A percentile compares a stretch with the other conserved stretches of the same genome.
Evolutionary conservation across 129 eudicot genomes (phyloP).

Genomic region (Flaveria trinervia): DNA sequence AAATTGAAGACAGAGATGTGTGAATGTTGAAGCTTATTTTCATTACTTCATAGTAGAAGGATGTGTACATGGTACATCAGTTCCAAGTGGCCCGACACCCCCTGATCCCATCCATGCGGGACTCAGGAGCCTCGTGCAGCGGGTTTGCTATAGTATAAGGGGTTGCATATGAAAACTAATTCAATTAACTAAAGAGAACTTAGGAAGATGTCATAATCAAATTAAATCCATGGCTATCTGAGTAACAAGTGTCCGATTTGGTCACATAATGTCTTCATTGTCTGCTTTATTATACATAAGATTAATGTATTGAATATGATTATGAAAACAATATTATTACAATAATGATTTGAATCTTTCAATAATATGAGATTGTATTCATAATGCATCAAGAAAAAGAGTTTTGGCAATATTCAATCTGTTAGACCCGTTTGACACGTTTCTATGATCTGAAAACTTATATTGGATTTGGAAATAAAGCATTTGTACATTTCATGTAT

Average conservation of each 20-base stretch:
- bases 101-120: too few relatives aligned
- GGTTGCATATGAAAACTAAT: not conserved
- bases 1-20: not conserved
- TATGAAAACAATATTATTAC: not conserved
- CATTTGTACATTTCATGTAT: not conserved
- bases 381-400: not conserved
- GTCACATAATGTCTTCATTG: not conserved
- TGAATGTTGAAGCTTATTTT: not conserved
- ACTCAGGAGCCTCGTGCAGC: too few relatives aligned
- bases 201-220: not conserved
- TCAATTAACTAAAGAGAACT: not conserved
- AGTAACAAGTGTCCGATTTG: not conserved
- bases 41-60: not conserved
- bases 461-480: not conserved
- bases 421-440: not conserved
- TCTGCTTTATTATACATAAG: too few relatives aligned
- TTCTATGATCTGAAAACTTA: not conserved
- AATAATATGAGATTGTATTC: not conserved
- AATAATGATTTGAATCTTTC: not conserved
- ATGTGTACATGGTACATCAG: too few relatives aligned
- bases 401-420: not conserved
- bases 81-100: too few relatives aligned
- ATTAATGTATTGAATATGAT: not conserved
- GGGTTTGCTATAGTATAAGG: not conserved
- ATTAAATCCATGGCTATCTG: not conserved